Evolutionary conservation across 148 eudicot species (phyloP).

Genomic region (Simmondsia chinensis): DNA sequence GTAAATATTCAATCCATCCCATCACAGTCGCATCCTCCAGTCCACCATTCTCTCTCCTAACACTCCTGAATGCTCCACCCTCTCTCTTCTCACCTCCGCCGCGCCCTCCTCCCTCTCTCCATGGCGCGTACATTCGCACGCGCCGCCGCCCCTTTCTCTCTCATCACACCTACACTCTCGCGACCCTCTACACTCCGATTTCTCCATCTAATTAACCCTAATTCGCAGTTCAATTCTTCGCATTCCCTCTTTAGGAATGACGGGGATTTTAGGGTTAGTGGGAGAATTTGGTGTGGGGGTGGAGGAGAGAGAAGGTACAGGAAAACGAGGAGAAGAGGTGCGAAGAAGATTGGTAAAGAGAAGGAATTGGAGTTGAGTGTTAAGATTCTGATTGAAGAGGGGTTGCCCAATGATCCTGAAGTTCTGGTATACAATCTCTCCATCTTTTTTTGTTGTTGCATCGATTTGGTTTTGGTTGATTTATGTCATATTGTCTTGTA

Average conservation of each 20-base stretch:
- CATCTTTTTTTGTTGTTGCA: neutral
- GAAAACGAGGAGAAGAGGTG: constrained; percentile 26
- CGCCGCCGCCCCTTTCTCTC: constrained; percentile 18
- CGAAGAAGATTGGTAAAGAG: constrained; percentile 22
- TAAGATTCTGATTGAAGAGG: constrained; percentile 68
- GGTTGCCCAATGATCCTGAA: constrained; percentile 81
- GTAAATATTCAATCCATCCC: no score
- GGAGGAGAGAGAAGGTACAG: constrained; percentile 56
- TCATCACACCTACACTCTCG: constrained; percentile 16
- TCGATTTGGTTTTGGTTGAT: neutral
- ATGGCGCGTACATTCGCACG: constrained; percentile 60
- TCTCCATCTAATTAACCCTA: constrained; percentile 19
- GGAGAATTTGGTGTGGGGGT: constrained; percentile 19
- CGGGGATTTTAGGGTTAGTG: constrained; percentile 6
- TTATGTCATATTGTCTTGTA: no score
- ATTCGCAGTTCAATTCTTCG: no score
- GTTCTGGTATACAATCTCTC: constrained; percentile 34
- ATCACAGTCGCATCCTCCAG: no score
- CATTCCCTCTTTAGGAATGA: constrained; percentile 8
- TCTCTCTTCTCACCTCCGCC: constrained; percentile 28
- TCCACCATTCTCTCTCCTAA: no score
- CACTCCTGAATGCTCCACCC: constrained; percentile 25
- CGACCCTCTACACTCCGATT: constrained; percentile 2
- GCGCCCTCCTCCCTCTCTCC: constrained; percentile 2
- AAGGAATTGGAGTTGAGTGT: constrained; percentile 74